Evolutionary conservation across 805 yeast species (phyloP), one percentile per base, ranked within the genome.

Genomic region (Lipomyces kockii): DNA sequence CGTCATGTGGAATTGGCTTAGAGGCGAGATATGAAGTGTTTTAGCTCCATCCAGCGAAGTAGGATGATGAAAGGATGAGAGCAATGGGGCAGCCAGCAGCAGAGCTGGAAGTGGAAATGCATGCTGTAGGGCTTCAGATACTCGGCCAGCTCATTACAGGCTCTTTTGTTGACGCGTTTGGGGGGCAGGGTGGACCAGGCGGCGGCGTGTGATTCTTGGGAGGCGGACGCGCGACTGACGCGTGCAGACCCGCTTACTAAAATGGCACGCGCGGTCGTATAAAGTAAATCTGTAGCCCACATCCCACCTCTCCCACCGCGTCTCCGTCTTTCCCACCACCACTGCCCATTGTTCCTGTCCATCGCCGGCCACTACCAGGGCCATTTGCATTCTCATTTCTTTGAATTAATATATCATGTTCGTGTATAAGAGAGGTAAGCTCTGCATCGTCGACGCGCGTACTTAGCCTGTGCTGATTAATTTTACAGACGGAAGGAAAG

Each of bases 401-500:
- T 37, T 22, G 51, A 52, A 35, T 20, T 35, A 25, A 49, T 32
- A 20, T 4, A 22, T 22, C 52, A 70, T 71, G 73, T 71, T 69
- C 61, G 73, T 71, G n/a, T 71, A 70, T 68, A 71, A 71, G 66
- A 62, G 74, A 71, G 72, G 74, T 71, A 65, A 5, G 64, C 53
- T 14, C 14, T 27, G 25, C 34, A 17, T 12, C 27, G 22, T n/a
- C 46, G 27, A 14, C 54, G 25, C 9, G n/a, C 14, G 17, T 17
- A 46, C 9, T 29, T 51, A 14, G 32, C 22, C 11, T 32, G 43
- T 17, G 58, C 51, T 12, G 55, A 37, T 51, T 56, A 34, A 51
- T 62, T 37, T 29, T 53, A 49, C 37, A 88, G 95, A 91, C 80
- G 97, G 97, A 73, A 93, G 87, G 78, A 86, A 87, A 79, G 97